Conservation (phyloP, 768 basidiomycete genomes). For the Leucosporidium creatinivorum region DNA sequence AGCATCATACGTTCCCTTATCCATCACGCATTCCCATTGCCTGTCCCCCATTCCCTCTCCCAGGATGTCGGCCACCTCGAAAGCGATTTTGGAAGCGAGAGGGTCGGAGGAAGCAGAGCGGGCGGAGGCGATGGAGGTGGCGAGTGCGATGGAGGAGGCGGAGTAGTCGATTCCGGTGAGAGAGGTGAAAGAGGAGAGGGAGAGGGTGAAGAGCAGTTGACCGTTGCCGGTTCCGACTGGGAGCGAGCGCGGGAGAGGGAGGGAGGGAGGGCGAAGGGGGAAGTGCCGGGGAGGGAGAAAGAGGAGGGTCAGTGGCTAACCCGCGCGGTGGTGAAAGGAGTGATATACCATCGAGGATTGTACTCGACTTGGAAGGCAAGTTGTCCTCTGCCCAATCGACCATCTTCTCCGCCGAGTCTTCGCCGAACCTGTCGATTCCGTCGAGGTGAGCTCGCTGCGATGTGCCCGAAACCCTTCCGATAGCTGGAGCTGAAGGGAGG, state of each 20-base stretch:
- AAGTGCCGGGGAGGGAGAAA: no score
- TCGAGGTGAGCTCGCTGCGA: no score
- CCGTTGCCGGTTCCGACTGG: slow-evolving; percentile 37
- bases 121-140: slow-evolving; percentile 33
- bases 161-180: slow-evolving; percentile 47
- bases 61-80: slow-evolving; percentile 31
- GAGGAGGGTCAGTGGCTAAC: slow-evolving; percentile 6
- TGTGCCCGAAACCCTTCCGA: no score
- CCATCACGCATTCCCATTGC: slow-evolving; percentile 43
- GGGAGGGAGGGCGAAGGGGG: no score
- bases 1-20: slow-evolving; percentile 48
- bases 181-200: slow-evolving; percentile 31
- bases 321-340: neutral
- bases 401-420: slow-evolving; percentile 44
- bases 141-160: slow-evolving; percentile 40
- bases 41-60: slow-evolving; percentile 15
- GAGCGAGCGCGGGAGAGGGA: neutral
- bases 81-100: neutral
- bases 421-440: slow-evolving; percentile 48
- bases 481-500: no score
- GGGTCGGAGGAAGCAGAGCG: no score
- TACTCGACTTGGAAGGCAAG: slow-evolving; percentile 35
- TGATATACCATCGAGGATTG: slow-evolving; percentile 42
- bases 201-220: slow-evolving; percentile 36
- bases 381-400: slow-evolving; percentile 43